phyloP scores from a whole-genome alignment of 73 alveolate genomes.

The Symbiodinium pilosum region DNA sequence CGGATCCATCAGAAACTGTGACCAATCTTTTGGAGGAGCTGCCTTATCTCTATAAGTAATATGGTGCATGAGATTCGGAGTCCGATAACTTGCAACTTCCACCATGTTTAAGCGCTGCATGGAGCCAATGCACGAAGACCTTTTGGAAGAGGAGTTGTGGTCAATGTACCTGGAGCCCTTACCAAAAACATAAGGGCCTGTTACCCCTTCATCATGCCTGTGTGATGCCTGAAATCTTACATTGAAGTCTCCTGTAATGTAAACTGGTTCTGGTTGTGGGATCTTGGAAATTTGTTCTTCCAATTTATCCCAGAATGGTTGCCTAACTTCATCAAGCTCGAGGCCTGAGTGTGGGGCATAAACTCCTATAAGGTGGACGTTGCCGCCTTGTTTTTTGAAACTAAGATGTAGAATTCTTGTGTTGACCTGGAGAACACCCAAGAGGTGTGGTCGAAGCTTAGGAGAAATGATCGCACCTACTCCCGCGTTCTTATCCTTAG shows the following conservation, averaged over 20 bases:
- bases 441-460: not conserved
- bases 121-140: not conserved
- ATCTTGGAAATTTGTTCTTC: not conserved
- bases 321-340: not conserved
- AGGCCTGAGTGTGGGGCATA: not conserved
- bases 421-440: not conserved
- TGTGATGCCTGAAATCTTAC: not conserved
- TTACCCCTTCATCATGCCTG: not conserved
- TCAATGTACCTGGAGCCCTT: not conserved
- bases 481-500: not conserved
- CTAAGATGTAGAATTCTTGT: not conserved
- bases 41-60: not conserved
- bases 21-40: not conserved
- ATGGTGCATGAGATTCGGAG: not conserved
- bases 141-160: not conserved
- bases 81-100: not conserved
- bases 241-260: not conserved
- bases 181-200: not conserved
- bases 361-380: not conserved
- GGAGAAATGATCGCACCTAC: not conserved
- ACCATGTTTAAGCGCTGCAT: not conserved
- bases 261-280: not conserved
- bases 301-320: not conserved
- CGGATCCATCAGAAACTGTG: not conserved
- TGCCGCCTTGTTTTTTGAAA: not conserved